Evolutionary conservation across 257 asterid genomes (phyloP), one percentile per base, ranked within the genome.

Genomic region (Nicotiana otophora): DNA sequence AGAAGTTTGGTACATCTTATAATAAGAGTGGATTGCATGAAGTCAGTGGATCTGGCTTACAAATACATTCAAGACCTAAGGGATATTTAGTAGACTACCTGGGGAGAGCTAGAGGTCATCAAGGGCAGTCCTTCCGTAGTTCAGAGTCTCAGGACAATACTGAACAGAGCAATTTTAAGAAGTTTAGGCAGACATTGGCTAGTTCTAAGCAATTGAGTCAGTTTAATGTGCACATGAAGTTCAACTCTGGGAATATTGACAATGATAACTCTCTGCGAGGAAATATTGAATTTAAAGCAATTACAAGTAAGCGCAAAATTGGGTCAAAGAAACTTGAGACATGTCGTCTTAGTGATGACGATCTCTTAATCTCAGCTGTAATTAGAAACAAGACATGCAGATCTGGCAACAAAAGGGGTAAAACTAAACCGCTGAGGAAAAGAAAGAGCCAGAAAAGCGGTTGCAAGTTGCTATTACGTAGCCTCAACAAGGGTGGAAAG

Each of bases 281-380:
- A 67, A 67, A 34, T 33, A 33, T 67, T 33, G 76, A 34, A 34
- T 33, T 20, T 67, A 67, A 17, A 67, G 26, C 36, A 51, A 51
- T 28, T 53, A 28, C 80, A 28, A 75, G 17, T 12, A 75, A 51
- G 46, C 80, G 2, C 20, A 83, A 81, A 69, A 9, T 58, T 72
- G 81, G 91, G 84, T 83, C 91, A 77, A 91, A 88, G 87, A 91
- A 89, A 85, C 84, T 85, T 48, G 91, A 87, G 87, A 72, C 84
- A 34, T 87, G 90, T 62, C 75, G 87, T 81, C 90, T 90, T 77
- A 84, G 88, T 60, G 98, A 94, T 17, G 91, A 88, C 10, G 98
- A 94, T 85, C 95, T 93, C 82, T 90, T 96, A 83, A 91, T 96
- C 81, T 94, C 98, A 20, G 97, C 98, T 78, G 86, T 93, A 70